phyloP scores from a whole-genome alignment of 371 early-diverging fungal species.

The Mortierella sp. region DNA sequence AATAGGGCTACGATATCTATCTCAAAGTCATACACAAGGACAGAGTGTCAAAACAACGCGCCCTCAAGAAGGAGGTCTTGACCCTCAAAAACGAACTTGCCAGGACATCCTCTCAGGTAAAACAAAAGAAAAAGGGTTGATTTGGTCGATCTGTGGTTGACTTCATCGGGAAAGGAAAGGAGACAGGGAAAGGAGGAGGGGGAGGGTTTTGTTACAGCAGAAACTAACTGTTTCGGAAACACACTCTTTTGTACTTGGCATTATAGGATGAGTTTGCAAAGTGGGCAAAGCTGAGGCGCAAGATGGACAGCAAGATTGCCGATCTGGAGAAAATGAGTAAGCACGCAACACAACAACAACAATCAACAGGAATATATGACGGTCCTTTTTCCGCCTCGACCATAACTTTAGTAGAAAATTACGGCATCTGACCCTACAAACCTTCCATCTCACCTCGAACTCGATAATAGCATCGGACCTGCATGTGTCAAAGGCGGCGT shows the following conservation, averaged over 20 bases:
- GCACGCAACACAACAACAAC: slow-evolving; percentile 11
- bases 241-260: background rate
- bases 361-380: background rate
- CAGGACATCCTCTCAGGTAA: slow-evolving; percentile 74
- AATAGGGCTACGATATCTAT: slow-evolving; percentile 69
- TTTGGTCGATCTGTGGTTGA: background rate
- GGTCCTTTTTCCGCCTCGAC: too few species aligned
- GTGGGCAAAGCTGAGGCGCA: slow-evolving; percentile 94
- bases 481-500: slow-evolving; percentile 75
- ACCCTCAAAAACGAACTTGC: slow-evolving; percentile 70
- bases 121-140: too few species aligned
- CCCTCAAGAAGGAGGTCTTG: slow-evolving; percentile 71
- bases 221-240: background rate
- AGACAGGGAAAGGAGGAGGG: background rate
- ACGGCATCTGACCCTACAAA: background rate
- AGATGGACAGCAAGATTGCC: slow-evolving; percentile 78
- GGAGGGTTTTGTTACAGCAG: slow-evolving; percentile 31
- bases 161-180: background rate
- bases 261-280: slow-evolving; percentile 93
- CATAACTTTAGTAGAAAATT: too few species aligned
- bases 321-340: slow-evolving; percentile 76
- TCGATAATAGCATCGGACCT: slow-evolving; percentile 69
- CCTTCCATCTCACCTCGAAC: background rate
- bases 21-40: slow-evolving; percentile 62
- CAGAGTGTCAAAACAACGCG: slow-evolving; percentile 62